These are phyloP conservation scores for Ascocoryne sarcoides DNA, from an alignment of 2,329 filamentous ascomycete genomes.

Conservation along the genomic window DNA sequence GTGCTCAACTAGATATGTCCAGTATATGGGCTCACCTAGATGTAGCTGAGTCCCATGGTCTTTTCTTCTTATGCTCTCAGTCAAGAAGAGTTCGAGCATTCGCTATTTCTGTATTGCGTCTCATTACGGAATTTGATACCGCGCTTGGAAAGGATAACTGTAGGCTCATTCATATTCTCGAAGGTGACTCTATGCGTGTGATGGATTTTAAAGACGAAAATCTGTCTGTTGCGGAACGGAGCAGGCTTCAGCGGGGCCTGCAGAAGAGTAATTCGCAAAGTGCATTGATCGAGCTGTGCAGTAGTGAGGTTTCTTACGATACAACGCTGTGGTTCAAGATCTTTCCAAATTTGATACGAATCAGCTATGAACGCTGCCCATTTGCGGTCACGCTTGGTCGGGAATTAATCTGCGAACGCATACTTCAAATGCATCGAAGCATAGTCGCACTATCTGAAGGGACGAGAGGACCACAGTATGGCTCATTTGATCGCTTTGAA, in stretches of 20 bases:
- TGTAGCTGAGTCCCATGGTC: slow-evolving; percentile 88
- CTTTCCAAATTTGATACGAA: slow-evolving; percentile 87
- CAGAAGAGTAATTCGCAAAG: slow-evolving; percentile 76
- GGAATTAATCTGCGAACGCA: slow-evolving; percentile 84
- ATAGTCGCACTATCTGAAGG: slow-evolving; percentile 74
- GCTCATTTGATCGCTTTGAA: slow-evolving; percentile 39
- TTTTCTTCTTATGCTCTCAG: slow-evolving; percentile 97
- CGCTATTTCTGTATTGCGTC: slow-evolving; percentile 81
- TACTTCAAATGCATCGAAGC: slow-evolving; percentile 84
- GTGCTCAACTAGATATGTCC: slow-evolving; percentile 73
- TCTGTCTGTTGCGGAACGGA: slow-evolving; percentile 84
- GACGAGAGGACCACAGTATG: slow-evolving; percentile 54
- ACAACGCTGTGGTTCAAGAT: slow-evolving; percentile 96
- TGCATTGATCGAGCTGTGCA: slow-evolving; percentile 86
- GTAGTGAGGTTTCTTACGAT: slow-evolving; percentile 91
- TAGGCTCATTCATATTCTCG: slow-evolving; percentile 83
- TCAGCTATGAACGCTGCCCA: slow-evolving; percentile 83
- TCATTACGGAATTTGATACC: slow-evolving; percentile 89
- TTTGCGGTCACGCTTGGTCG: slow-evolving; percentile 85
- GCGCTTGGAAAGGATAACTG: slow-evolving; percentile 68
- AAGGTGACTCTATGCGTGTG: slow-evolving; percentile 79
- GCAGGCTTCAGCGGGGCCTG: slow-evolving; percentile 81
- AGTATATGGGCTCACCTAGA: slow-evolving; percentile 90
- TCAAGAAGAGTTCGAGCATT: slow-evolving; percentile 82
- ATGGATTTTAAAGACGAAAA: slow-evolving; percentile 91